Conservation (phyloP, 2,329 filamentous ascomycete genomes). For the Raffaelea albimanens region DNA sequence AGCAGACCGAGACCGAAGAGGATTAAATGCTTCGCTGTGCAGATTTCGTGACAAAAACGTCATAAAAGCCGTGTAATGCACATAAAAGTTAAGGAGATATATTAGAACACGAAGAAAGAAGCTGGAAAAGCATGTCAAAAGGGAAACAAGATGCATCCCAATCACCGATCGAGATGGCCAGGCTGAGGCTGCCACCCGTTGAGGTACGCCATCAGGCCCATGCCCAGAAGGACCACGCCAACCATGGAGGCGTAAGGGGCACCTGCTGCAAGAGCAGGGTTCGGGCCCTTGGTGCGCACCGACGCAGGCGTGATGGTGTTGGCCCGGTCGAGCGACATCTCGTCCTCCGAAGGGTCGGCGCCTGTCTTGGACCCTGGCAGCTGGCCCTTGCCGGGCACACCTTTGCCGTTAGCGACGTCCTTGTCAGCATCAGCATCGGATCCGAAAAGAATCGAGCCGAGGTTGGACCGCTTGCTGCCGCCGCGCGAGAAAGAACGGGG, state of each 20-base stretch:
- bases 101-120: neutral
- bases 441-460: too few relatives aligned
- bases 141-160: too few relatives aligned
- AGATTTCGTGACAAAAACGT: neutral
- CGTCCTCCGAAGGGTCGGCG: conserved; percentile 21
- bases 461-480: neutral
- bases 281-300: conserved; percentile 27
- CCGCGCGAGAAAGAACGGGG: neutral
- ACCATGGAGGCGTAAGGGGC: conserved; percentile 75
- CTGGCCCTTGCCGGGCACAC: neutral
- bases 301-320: conserved; percentile 36
- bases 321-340: conserved; percentile 34
- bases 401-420: neutral
- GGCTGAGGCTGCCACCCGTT: conserved; percentile 63
- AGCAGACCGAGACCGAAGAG: neutral
- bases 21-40: neutral
- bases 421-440: neutral
- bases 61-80: too few relatives aligned
- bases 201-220: conserved; percentile 78
- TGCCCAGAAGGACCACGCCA: conserved; percentile 69
- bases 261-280: conserved; percentile 41
- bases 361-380: conserved; percentile 2
- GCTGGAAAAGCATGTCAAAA: neutral
- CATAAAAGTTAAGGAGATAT: too few relatives aligned
- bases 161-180: conserved; percentile 23